Base-by-base conservation (phyloP, 2,329 filamentous ascomycete species). In the Rosellinia necatrix region DNA sequence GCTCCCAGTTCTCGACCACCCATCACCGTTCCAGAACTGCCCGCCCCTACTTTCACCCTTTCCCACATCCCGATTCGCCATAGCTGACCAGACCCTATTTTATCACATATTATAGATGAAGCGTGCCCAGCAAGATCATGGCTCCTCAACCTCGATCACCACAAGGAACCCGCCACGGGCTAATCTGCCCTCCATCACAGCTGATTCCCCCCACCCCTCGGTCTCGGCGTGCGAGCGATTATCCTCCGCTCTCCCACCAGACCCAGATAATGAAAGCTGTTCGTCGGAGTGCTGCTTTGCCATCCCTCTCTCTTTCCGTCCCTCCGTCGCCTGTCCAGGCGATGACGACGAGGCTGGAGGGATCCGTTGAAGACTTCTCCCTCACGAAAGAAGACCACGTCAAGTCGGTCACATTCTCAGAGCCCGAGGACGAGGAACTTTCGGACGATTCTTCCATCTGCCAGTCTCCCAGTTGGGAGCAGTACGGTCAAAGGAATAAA, bases 391-490 rank as follows among this genome's bases (percentile, higher is more conserved):
- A 68, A 34, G 64, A 67, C 9, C 66, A 67, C 12, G 67, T 70
- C 19, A 78, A 76, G 65, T 73, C 73, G 15, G 75, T 77, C 30
- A 74, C 74, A 19, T 76, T 76, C 47, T 65, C 72, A 19, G 68
- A 71, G 25, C 70, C 71, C 6, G 67, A 70, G 56, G 68, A 50
- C 15, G 62, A 69, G 24, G 69, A 64, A n/a, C 68, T 70, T 59
- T 78, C 75, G 3, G 77, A 77, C 44, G 70, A 76, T 43, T 78
- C 76, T 3, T 80, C 77, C 0, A 82, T 85, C 50, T 87, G 84
- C 58, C 81, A 84, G 52, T 86, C 84, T 1, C 84, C 84, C 1
- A 84, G 78, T 52, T 86, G 84, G 84, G 82, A 85, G 59, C 78
- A 81, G 19, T 82, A 82, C 62, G 76, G 76, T 2, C 76, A 78